These are phyloP conservation scores for Mycena indigotica DNA, from an alignment of 768 basidiomycete species.

Conservation along the genomic window DNA sequence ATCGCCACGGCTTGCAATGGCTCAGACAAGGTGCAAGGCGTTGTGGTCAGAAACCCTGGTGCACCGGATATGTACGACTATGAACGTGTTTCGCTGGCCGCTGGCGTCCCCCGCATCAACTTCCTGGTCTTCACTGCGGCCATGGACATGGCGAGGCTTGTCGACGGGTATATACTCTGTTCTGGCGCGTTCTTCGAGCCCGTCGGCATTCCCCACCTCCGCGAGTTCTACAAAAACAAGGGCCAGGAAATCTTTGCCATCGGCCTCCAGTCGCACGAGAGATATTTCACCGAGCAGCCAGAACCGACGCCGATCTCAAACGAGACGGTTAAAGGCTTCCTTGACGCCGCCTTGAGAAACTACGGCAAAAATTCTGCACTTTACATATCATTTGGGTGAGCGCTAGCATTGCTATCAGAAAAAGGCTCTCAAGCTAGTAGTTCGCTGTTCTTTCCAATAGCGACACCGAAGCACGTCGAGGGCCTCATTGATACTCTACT, in stretches of 20 bases:
- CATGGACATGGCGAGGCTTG: conserved; percentile 2
- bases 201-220: conserved; percentile 1
- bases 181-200: not conserved
- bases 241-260: conserved; percentile 11
- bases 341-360: conserved; percentile 1
- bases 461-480: conserved; percentile 9
- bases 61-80: conserved; percentile 18
- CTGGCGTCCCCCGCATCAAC: not conserved
- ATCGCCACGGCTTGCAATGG: conserved; percentile 6
- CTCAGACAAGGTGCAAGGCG: conserved; percentile 1
- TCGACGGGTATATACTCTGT: conserved; percentile 7
- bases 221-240: not conserved
- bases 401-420: not conserved
- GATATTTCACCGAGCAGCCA: not conserved
- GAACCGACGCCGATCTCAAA: not conserved
- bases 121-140: not conserved
- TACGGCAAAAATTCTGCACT: conserved; percentile 13
- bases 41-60: conserved; percentile 3
- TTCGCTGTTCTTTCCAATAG: conserved; percentile 17
- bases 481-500: conserved; percentile 13
- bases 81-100: conserved; percentile 4
- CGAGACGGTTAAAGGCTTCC: not conserved
- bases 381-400: conserved; percentile 20
- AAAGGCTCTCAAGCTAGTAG: not conserved
- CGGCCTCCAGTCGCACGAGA: conserved; percentile 3